A percentile compares a stretch with the other conserved stretches of the same genome.
Evolutionary conservation across 257 asterid species (phyloP).

Genomic region (Capsicum baccatum): DNA sequence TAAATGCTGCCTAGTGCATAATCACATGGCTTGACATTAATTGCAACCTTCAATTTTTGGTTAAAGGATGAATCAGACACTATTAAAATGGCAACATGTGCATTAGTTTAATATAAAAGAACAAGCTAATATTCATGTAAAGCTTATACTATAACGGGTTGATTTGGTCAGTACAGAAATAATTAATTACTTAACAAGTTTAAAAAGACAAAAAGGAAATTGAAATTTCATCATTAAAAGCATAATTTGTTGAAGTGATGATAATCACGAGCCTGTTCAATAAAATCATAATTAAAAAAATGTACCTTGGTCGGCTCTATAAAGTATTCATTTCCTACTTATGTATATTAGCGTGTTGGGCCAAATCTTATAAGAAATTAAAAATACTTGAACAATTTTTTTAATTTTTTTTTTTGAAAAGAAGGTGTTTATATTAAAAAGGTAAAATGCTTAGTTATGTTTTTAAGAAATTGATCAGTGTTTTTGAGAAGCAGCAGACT

Average conservation of each 20-base stretch:
- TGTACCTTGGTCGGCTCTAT: not conserved
- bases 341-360: no score
- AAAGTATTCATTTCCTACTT: not conserved
- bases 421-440: no score
- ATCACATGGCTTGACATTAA: constrained; percentile 29
- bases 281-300: not conserved
- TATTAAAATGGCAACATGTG: not conserved
- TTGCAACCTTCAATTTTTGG: not conserved
- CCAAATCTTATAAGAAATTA: no score
- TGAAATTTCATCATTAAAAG: not conserved
- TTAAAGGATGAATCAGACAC: constrained; percentile 1
- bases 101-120: not conserved
- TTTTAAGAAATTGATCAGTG: no score
- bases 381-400: no score
- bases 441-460: no score
- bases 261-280: not conserved
- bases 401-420: no score
- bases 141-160: not conserved
- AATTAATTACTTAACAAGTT: not conserved
- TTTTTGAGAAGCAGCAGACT: no score
- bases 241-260: not conserved
- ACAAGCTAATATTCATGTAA: not conserved
- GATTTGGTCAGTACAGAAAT: not conserved
- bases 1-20: not conserved
- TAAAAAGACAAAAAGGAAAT: not conserved